Percentiles rank a stretch among this genome's conserved stretches.
phyloP scores from a whole-genome alignment of 2,329 filamentous ascomycete species.

The Eutypa lata region DNA sequence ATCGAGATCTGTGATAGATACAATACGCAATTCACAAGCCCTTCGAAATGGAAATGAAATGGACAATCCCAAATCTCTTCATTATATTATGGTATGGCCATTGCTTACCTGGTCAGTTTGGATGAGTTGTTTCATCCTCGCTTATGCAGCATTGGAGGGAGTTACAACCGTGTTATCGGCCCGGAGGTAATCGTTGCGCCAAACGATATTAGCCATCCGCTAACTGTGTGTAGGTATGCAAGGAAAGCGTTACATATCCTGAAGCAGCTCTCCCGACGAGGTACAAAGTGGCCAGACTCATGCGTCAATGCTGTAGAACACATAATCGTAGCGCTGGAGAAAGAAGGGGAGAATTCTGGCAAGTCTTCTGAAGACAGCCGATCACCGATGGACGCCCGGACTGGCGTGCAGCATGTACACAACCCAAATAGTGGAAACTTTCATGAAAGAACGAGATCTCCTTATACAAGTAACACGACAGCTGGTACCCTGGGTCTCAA shows the following conservation, averaged over 20 bases:
- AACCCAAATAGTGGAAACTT: too few species aligned
- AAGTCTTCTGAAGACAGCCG: too few species aligned
- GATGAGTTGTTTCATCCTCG: conserved; percentile 18
- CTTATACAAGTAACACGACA: too few species aligned
- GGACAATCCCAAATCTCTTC: background rate
- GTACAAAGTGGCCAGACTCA: conserved; percentile 14
- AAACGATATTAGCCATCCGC: background rate
- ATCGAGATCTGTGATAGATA: conserved; percentile 14
- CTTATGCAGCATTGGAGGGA: conserved; percentile 15
- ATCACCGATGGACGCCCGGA: too few species aligned
- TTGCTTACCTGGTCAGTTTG: conserved; percentile 18
- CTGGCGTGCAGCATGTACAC: too few species aligned
- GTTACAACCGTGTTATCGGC: conserved; percentile 13
- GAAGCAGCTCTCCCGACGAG: conserved; percentile 9
- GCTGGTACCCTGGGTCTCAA: too few species aligned
- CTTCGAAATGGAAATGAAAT: background rate
- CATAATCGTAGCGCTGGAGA: conserved; percentile 9
- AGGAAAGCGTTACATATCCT: conserved; percentile 12
- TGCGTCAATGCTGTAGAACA: conserved; percentile 13
- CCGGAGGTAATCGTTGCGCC: conserved; percentile 4
- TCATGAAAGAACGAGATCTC: too few species aligned
- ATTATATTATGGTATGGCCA: conserved; percentile 12
- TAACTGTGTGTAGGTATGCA: conserved; percentile 7
- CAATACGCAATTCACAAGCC: background rate
- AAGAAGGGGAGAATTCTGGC: too few species aligned